These are phyloP conservation scores for Phaeosphaeriaceae sp. DNA, from an alignment of 2,329 filamentous ascomycete genomes.

Conservation along the genomic window DNA sequence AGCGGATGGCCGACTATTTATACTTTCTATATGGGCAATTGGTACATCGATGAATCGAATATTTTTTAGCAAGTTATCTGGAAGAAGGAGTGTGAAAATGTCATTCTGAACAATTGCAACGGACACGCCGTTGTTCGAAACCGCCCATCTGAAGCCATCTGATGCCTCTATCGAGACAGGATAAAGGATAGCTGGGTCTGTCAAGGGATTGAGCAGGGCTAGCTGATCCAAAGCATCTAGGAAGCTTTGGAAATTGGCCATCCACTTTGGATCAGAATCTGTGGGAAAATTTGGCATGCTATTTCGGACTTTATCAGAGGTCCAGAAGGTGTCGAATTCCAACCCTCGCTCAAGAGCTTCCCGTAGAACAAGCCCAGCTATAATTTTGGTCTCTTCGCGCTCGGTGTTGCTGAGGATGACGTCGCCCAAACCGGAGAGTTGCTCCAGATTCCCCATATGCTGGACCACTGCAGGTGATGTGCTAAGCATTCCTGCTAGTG, in stretches of 20 bases:
- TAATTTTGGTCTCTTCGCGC: slow-evolving; percentile 38
- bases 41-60: slow-evolving; percentile 39
- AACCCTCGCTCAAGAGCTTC: slow-evolving; percentile 29
- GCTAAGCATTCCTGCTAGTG: slow-evolving; percentile 36
- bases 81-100: slow-evolving; percentile 29
- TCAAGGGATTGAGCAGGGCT: slow-evolving; percentile 10
- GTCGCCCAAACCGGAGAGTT: slow-evolving; percentile 27
- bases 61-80: slow-evolving; percentile 18
- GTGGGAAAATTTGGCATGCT: slow-evolving; percentile 33
- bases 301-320: slow-evolving; percentile 26
- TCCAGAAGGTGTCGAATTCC: slow-evolving; percentile 36
- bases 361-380: slow-evolving; percentile 41
- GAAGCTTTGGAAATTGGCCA: slow-evolving; percentile 34
- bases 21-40: slow-evolving; percentile 23
- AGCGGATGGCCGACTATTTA: slow-evolving; percentile 12
- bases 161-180: slow-evolving; percentile 27
- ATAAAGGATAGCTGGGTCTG: slow-evolving; percentile 27
- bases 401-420: slow-evolving; percentile 29
- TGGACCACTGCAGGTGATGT: slow-evolving; percentile 20
- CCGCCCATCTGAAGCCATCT: slow-evolving; percentile 30
- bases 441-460: slow-evolving; percentile 16
- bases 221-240: slow-evolving; percentile 32
- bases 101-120: slow-evolving; percentile 25
- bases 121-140: slow-evolving; percentile 12
- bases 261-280: slow-evolving; percentile 27